Conservation (phyloP, 164 flowering plant species). For the Akebia trifoliata region DNA sequence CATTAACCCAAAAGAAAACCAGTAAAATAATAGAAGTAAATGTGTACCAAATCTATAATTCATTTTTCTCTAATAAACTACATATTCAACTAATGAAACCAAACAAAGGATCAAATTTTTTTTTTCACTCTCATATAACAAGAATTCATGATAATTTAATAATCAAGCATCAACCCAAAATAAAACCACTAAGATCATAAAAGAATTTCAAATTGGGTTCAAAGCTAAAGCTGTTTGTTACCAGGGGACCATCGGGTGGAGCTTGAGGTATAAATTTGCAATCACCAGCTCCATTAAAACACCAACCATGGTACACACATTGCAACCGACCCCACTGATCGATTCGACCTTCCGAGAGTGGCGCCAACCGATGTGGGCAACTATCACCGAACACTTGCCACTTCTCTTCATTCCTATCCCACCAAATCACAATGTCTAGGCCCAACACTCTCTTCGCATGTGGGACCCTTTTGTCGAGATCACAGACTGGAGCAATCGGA, state of each 20-base stretch:
- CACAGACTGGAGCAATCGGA: slow-evolving; percentile 64
- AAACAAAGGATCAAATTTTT: no score
- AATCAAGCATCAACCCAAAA: no score
- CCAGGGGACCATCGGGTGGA: slow-evolving; percentile 78
- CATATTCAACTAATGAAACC: no score
- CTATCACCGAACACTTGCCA: slow-evolving; percentile 83
- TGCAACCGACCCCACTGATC: slow-evolving; percentile 87
- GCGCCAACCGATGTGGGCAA: slow-evolving; percentile 90
- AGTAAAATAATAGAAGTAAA: no score
- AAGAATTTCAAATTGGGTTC: no score
- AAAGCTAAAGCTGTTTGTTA: slow-evolving; percentile 7
- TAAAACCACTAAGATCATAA: no score
- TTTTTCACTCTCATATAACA: no score
- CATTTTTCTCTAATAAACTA: no score
- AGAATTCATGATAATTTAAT: no score
- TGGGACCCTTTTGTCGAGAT: slow-evolving; percentile 78
- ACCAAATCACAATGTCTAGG: slow-evolving; percentile 75
- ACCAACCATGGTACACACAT: slow-evolving; percentile 96
- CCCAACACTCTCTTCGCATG: slow-evolving; percentile 74
- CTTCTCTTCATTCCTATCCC: no score
- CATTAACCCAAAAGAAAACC: no score
- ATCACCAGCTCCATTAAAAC: slow-evolving; percentile 74
- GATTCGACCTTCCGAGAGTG: slow-evolving; percentile 79
- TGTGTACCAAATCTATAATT: no score
- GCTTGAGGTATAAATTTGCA: slow-evolving; percentile 87